phyloP scores from a whole-genome alignment of 345 rosid species.

The Populus euphratica region DNA sequence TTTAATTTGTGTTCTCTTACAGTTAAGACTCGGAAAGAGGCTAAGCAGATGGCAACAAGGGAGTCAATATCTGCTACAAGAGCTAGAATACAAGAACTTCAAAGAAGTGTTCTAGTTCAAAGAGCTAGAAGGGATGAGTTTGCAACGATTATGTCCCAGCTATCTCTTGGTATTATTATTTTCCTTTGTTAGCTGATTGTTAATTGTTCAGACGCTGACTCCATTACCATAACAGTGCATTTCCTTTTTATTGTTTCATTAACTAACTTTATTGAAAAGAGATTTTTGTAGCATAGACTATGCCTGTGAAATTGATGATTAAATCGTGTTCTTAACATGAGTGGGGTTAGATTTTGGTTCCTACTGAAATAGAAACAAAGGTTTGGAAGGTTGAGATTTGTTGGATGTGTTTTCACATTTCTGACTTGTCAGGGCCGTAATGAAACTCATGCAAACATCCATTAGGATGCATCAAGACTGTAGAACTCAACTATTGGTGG shows the following conservation, averaged over 20 bases:
- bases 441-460: neutral
- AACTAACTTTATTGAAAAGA: neutral
- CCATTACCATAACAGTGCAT: neutral
- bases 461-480: neutral
- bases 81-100: slow-evolving; percentile 54
- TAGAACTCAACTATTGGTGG: neutral
- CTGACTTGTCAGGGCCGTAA: neutral
- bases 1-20: slow-evolving; percentile 17
- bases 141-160: slow-evolving; percentile 48
- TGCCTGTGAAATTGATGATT: neutral
- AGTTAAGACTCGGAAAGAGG: slow-evolving; percentile 84
- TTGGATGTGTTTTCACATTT: slow-evolving; percentile 1
- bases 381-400: slow-evolving; percentile 3
- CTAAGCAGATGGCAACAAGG: slow-evolving; percentile 56
- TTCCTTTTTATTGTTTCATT: neutral
- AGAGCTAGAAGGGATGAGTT: slow-evolving; percentile 65
- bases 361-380: neutral
- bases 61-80: slow-evolving; percentile 62
- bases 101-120: slow-evolving; percentile 49
- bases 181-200: slow-evolving; percentile 1
- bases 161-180: slow-evolving; percentile 47
- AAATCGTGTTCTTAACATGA: neutral
- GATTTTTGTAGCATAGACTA: neutral
- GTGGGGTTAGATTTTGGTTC: neutral
- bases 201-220: neutral